These are phyloP conservation scores for Prunus fruticosa DNA, from an alignment of 306 rosid genomes.

Conservation along the genomic window DNA sequence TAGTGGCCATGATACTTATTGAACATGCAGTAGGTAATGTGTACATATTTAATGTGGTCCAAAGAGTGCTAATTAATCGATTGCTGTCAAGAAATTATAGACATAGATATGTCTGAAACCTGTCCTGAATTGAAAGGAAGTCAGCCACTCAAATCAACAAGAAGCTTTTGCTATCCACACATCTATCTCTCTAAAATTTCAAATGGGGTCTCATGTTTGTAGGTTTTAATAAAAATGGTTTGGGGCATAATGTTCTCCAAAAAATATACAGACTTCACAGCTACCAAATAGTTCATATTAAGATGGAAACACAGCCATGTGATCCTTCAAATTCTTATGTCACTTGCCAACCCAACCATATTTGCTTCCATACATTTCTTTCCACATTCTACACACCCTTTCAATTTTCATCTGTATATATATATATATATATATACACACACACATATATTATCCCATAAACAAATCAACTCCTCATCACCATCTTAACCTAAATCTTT, in stretches of 20 bases:
- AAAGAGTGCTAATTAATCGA: not conserved
- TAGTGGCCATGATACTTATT: not conserved
- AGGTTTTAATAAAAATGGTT: constrained; percentile 3
- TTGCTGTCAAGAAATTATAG: not conserved
- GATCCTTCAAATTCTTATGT: constrained; percentile 1
- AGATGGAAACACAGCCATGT: constrained; percentile 11
- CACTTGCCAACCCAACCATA: not conserved
- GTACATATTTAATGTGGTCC: not conserved
- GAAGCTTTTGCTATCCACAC: not conserved
- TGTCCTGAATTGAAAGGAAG: not conserved
- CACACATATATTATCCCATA: not conserved
- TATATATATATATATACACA: not conserved
- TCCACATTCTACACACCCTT: not conserved
- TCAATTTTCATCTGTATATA: not conserved
- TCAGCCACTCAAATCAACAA: not conserved
- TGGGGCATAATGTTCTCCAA: constrained; percentile 1
- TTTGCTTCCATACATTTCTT: not conserved
- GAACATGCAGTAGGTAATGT: not conserved
- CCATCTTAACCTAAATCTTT: not conserved
- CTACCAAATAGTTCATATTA: not conserved
- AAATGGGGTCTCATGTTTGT: not conserved
- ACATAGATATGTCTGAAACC: not conserved
- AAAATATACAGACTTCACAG: not conserved
- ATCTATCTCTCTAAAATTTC: not conserved
- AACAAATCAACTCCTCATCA: not conserved